These are phyloP conservation scores for Aaosphaeria arxii DNA, from an alignment of 2,329 filamentous ascomycete genomes.

Conservation along the genomic window DNA sequence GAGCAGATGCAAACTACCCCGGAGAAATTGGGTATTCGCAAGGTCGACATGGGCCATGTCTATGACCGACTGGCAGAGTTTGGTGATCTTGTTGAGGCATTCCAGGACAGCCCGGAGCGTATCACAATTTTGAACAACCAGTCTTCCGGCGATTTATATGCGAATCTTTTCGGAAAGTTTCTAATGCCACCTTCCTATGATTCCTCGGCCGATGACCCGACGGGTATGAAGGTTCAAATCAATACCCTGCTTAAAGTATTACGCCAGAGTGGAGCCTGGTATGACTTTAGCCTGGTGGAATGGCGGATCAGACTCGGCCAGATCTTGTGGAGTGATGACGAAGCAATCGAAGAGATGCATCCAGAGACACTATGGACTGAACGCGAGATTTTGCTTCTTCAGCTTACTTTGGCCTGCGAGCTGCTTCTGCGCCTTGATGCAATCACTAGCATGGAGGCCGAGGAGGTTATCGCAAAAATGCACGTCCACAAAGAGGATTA, in stretches of 20 bases:
- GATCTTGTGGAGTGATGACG: slow-evolving; percentile 60
- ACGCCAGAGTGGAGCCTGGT: slow-evolving; percentile 65
- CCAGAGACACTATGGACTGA: slow-evolving; percentile 35
- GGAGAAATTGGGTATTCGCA: slow-evolving; percentile 37
- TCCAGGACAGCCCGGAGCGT: slow-evolving; percentile 53
- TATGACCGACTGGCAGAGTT: slow-evolving; percentile 38
- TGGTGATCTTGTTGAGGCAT: slow-evolving; percentile 54
- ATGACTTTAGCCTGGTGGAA: slow-evolving; percentile 71
- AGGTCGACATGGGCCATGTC: slow-evolving; percentile 27
- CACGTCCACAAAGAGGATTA: slow-evolving; percentile 44
- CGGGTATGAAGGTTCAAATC: slow-evolving; percentile 66
- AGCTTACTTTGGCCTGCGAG: slow-evolving; percentile 54
- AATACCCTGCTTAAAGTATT: slow-evolving; percentile 65
- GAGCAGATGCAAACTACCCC: slow-evolving; percentile 34
- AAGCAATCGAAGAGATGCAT: slow-evolving; percentile 17
- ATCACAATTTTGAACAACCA: slow-evolving; percentile 50
- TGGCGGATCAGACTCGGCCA: slow-evolving; percentile 73
- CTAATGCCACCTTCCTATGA: slow-evolving; percentile 39
- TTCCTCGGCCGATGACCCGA: slow-evolving; percentile 51
- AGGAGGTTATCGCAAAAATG: slow-evolving; percentile 37
- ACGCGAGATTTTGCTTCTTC: slow-evolving; percentile 53
- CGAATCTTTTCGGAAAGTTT: slow-evolving; percentile 42
- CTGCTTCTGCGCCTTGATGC: slow-evolving; percentile 54
- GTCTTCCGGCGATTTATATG: slow-evolving; percentile 52
- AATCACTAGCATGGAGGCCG: slow-evolving; percentile 29